Evolutionary conservation across 2,329 filamentous ascomycete genomes (phyloP).

Genomic region (Aureobasidium sp.): DNA sequence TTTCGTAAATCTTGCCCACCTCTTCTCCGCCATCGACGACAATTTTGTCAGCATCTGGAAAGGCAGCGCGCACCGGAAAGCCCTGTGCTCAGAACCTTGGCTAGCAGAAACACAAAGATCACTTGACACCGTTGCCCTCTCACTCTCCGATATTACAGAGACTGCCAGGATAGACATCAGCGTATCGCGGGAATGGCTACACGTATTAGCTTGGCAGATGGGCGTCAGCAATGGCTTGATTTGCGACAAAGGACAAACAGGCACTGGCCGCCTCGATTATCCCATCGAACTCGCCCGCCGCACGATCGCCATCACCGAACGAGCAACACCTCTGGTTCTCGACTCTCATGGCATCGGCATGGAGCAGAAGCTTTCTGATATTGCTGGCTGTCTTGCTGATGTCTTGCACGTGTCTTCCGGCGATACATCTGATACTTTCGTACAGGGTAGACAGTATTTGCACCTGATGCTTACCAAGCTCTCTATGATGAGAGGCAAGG

Average conservation of each 20-base stretch:
- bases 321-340: conserved; percentile 25
- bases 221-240: conserved; percentile 31
- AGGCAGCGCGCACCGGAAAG: conserved; percentile 24
- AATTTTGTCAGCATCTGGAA: conserved; percentile 30
- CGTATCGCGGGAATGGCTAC: conserved; percentile 30
- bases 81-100: conserved; percentile 30
- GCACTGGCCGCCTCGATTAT: conserved; percentile 30
- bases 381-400: conserved; percentile 30
- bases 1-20: conserved; percentile 29
- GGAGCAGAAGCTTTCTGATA: conserved; percentile 32
- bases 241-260: conserved; percentile 27
- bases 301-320: conserved; percentile 27
- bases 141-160: conserved; percentile 25
- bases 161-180: conserved; percentile 30
- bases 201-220: conserved; percentile 33
- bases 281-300: conserved; percentile 30
- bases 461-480: conserved; percentile 26
- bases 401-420: conserved; percentile 30
- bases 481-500: conserved; percentile 30
- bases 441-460: conserved; percentile 30
- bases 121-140: conserved; percentile 26
- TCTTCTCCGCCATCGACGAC: conserved; percentile 31
- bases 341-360: conserved; percentile 32
- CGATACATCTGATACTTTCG: conserved; percentile 27
- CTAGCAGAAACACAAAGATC: conserved; percentile 28